Evolutionary conservation across 1,284 basidiomycete genomes (phyloP).

Genomic region (Tranzscheliella williamsii): DNA sequence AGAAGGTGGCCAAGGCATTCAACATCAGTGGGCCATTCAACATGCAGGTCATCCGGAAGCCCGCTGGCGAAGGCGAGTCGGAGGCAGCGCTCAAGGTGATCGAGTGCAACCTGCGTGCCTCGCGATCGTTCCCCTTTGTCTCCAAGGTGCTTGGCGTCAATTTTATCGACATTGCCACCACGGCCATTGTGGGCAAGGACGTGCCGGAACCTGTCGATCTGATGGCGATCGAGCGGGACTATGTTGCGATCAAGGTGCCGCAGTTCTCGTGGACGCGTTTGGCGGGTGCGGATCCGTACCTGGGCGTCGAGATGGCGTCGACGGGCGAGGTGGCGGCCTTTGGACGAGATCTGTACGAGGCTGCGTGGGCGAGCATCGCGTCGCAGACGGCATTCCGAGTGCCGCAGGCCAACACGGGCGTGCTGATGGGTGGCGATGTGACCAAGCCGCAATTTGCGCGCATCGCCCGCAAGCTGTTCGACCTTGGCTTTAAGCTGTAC

Average conservation of each 20-base stretch:
- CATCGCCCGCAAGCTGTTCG: constrained; percentile 70
- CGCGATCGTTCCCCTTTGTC: constrained; percentile 98
- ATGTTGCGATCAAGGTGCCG: constrained; percentile 95
- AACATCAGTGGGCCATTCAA: constrained; percentile 98
- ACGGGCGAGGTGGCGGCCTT: constrained; percentile 99
- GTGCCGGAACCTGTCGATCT: constrained; percentile 92
- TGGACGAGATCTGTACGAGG: constrained; percentile 90
- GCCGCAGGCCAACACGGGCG: constrained; percentile 75
- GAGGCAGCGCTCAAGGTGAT: constrained; percentile 87
- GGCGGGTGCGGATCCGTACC: constrained; percentile 89
- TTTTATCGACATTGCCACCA: constrained; percentile 92
- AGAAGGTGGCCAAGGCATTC: constrained; percentile 92
- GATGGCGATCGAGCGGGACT: constrained; percentile 87
- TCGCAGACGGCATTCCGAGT: constrained; percentile 90
- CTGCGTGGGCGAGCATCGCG: constrained; percentile 89
- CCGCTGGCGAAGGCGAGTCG: constrained; percentile 67
- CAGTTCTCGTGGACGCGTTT: constrained; percentile 99
- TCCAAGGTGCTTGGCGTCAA: constrained; percentile 96
- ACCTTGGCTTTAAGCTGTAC: constrained; percentile 86
- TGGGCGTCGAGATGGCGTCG: constrained; percentile 97
- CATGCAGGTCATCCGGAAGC: constrained; percentile 97
- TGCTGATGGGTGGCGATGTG: constrained; percentile 84
- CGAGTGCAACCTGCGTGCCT: constrained; percentile 97
- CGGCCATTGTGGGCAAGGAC: constrained; percentile 84
- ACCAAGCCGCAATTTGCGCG: constrained; percentile 77